Evolutionary conservation across 371 early-diverging fungal species (phyloP), one percentile per base, ranked within the genome.

Genomic region (Phascolomyces articulosus): DNA sequence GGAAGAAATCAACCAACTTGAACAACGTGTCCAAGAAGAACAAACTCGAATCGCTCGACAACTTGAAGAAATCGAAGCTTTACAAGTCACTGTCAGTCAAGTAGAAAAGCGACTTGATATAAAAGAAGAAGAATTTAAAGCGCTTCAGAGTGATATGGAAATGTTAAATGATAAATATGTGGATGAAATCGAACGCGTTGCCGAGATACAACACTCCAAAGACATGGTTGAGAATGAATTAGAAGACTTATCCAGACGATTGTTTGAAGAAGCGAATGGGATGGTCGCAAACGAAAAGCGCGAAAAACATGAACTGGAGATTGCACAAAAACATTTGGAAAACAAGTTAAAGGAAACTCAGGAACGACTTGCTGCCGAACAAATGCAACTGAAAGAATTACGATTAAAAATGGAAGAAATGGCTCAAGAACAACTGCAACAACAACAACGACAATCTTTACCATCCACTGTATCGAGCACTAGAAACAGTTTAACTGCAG

Each of bases 201-300:
- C 95, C 11, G 96, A 95, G 70, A 85, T 97, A 61, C 94, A 95
- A 68, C 89, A 89, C 65, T 88, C 92, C 64, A 95, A 96, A 63
- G 91, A 92, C 65, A 87, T 91, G 74, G 90, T 96, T 1, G 95
- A 96, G 70, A 91, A 89, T 26, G 98, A 98, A 74, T 77, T 97
- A 28, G 97, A 96, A 72, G 96, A 95, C 47, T 72, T 96, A 51
- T 95, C 94, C 27, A 85, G 91, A 40, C 84, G 86, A 60, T 75
- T 98, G 40, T 97, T 97, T 79, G 95, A 96, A 65, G 93, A 96
- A 73, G 98, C 98, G 0, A 97, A 98, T 62, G 86, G 82, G 3
- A 89, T 97, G 91, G 98, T 98, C 13, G 92, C 96, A 2, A 80
- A 89, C 16, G 96, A 96, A 68, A 90, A 91, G 49, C 74, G 90